These are phyloP conservation scores for Colletotrichum siamense DNA, from an alignment of 2,329 filamentous ascomycete genomes.

Conservation along the genomic window DNA sequence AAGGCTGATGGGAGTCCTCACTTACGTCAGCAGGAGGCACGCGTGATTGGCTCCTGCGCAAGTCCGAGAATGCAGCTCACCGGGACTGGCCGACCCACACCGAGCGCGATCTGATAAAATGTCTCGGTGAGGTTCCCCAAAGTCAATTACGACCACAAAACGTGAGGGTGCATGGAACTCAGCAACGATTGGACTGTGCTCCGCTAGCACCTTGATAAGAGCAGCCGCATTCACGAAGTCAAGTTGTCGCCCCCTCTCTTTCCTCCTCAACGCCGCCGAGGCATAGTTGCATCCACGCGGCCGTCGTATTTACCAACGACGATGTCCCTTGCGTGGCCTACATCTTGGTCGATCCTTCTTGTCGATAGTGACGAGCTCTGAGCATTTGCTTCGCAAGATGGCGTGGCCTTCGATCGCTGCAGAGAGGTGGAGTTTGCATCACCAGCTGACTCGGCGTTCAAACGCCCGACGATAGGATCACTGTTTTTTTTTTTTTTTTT, in stretches of 20 bases:
- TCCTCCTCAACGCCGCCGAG: background rate
- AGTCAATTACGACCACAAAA: background rate
- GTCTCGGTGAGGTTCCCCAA: background rate
- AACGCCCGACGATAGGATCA: background rate
- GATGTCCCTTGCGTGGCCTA: background rate
- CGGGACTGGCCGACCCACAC: background rate
- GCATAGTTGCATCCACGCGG: background rate
- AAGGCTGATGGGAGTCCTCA: constrained; percentile 2
- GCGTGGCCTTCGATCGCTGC: background rate
- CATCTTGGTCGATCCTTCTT: background rate
- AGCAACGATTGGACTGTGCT: background rate
- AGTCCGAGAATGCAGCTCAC: background rate
- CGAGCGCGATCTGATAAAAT: background rate
- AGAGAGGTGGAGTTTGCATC: background rate
- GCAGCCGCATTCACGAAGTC: background rate
- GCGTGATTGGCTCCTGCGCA: background rate
- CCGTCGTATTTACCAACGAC: background rate
- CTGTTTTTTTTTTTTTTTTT: background rate
- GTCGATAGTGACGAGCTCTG: background rate
- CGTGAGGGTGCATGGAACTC: background rate
- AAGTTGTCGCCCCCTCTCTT: background rate
- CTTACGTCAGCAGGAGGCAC: background rate
- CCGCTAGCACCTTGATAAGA: background rate
- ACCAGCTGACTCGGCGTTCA: background rate
- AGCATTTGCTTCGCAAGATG: constrained; percentile 14